Evolutionary conservation across 1,284 basidiomycete genomes (phyloP).

Genomic region (Pyrrhoderma lamaoense): DNA sequence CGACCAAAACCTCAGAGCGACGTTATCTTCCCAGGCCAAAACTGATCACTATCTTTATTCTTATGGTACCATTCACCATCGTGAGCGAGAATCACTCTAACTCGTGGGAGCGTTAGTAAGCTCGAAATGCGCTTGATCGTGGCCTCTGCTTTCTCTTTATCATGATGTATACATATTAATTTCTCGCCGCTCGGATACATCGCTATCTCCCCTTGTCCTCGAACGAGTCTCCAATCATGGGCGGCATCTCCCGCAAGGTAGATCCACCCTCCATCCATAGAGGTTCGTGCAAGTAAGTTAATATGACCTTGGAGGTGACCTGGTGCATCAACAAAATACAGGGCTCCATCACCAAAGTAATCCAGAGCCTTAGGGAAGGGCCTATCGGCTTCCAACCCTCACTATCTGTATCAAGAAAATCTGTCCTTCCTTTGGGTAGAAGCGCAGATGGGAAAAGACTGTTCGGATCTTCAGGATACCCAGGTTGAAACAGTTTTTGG

Average conservation of each 20-base stretch:
- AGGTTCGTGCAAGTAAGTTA: conserved; percentile 48
- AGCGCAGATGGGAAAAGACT: conserved; percentile 30
- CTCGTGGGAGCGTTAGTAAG: conserved; percentile 32
- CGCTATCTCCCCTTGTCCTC: conserved; percentile 38
- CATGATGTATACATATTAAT: conserved; percentile 34
- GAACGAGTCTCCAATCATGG: conserved; percentile 46
- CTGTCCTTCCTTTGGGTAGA: conserved; percentile 37
- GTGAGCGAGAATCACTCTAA: conserved; percentile 45
- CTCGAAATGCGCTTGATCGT: conserved; percentile 36
- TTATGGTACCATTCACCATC: conserved; percentile 44
- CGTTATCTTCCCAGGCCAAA: conserved; percentile 34
- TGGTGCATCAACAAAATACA: conserved; percentile 49
- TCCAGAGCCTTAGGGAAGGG: conserved; percentile 47
- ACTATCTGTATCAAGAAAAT: conserved; percentile 30
- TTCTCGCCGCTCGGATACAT: conserved; percentile 20
- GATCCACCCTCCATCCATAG: conserved; percentile 48
- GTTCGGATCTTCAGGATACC: conserved; percentile 36
- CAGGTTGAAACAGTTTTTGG: conserved; percentile 29
- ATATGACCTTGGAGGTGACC: conserved; percentile 50
- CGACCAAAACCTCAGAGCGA: conserved; percentile 1
- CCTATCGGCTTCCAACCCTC: conserved; percentile 31
- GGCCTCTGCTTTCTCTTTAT: conserved; percentile 35
- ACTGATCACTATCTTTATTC: conserved; percentile 33
- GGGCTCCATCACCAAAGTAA: conserved; percentile 48
- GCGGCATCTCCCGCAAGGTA: conserved; percentile 49